A percentile compares a stretch with the other conserved stretches of the same genome.
phyloP scores from a whole-genome alignment of 2,329 filamentous ascomycete genomes.

The Alternaria arbusti region DNA sequence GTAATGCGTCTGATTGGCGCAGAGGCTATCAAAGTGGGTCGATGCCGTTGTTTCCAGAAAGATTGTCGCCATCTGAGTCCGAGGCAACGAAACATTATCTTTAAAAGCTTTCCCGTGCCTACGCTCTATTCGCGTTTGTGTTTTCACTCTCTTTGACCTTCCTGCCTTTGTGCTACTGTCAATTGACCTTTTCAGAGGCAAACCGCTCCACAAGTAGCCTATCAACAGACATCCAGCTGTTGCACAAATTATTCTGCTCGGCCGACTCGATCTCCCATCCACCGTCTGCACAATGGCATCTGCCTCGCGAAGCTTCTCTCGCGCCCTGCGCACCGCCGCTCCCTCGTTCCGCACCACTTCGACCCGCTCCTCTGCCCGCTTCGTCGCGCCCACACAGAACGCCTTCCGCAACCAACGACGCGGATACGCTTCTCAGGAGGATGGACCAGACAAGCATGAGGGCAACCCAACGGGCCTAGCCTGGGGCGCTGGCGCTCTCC shows the following conservation, averaged over 20 bases:
- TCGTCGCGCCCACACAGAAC: slow-evolving; percentile 66
- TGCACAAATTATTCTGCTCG: not conserved
- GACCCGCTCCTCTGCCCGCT: slow-evolving; percentile 60
- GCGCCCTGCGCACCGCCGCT: slow-evolving; percentile 48
- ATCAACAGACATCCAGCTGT: not conserved
- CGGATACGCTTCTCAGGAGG: slow-evolving; percentile 71
- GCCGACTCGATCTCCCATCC: not conserved
- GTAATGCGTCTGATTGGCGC: slow-evolving; percentile 23
- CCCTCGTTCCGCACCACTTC: slow-evolving; percentile 63
- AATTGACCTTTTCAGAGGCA: slow-evolving; percentile 16
- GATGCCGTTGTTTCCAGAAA: slow-evolving; percentile 19
- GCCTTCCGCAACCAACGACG: slow-evolving; percentile 79
- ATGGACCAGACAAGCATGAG: slow-evolving; percentile 57
- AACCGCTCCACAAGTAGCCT: slow-evolving; percentile 1
- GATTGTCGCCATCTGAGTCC: slow-evolving; percentile 25
- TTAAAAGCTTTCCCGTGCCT: slow-evolving; percentile 20
- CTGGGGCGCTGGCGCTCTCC: slow-evolving; percentile 40
- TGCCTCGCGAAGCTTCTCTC: slow-evolving; percentile 44
- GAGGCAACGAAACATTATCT: slow-evolving; percentile 5
- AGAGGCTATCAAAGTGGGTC: slow-evolving; percentile 11
- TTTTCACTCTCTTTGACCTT: slow-evolving; percentile 8
- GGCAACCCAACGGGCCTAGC: slow-evolving; percentile 54
- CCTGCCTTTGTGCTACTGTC: slow-evolving; percentile 1
- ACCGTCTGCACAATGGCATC: slow-evolving; percentile 39
- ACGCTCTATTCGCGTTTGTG: not conserved